Evolutionary conservation across 2,329 filamentous ascomycete genomes (phyloP).

Genomic region (Cytospora piceicola): DNA sequence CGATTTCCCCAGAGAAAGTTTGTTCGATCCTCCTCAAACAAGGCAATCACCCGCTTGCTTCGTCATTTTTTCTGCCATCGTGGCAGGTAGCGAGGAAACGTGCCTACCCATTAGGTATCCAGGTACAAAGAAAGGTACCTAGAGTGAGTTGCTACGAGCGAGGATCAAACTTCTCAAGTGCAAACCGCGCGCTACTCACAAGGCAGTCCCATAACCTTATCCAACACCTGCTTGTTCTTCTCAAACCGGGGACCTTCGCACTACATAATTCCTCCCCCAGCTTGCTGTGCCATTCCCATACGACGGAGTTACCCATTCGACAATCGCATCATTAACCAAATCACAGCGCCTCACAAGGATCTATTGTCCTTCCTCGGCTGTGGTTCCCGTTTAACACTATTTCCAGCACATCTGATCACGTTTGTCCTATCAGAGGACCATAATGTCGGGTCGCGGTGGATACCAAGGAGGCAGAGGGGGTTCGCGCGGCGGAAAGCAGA

Average conservation of each 20-base stretch:
- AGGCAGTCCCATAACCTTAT: neutral
- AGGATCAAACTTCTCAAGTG: no score
- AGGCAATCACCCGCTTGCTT: neutral
- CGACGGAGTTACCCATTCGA: neutral
- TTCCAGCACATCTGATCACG: no score
- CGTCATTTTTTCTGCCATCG: neutral
- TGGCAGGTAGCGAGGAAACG: neutral
- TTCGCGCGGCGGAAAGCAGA: neutral
- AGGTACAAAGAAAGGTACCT: no score
- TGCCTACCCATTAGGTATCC: neutral
- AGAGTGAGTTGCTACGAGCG: no score
- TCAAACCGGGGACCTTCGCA: neutral
- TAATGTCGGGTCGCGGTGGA: neutral
- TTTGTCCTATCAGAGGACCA: neutral
- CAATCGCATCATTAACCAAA: neutral
- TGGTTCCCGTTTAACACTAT: no score
- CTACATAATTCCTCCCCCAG: no score
- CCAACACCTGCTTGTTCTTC: neutral
- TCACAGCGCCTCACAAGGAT: neutral
- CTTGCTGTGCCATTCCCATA: no score
- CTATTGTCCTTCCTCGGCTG: no score
- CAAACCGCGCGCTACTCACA: neutral
- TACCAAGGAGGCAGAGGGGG: neutral
- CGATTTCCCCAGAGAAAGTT: no score
- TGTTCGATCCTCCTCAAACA: neutral